Percentiles rank a stretch among this genome's conserved stretches.
These are phyloP conservation scores for Pythium phragmitis DNA, from an alignment of 352 stramenopile genomes.

Conservation along the genomic window DNA sequence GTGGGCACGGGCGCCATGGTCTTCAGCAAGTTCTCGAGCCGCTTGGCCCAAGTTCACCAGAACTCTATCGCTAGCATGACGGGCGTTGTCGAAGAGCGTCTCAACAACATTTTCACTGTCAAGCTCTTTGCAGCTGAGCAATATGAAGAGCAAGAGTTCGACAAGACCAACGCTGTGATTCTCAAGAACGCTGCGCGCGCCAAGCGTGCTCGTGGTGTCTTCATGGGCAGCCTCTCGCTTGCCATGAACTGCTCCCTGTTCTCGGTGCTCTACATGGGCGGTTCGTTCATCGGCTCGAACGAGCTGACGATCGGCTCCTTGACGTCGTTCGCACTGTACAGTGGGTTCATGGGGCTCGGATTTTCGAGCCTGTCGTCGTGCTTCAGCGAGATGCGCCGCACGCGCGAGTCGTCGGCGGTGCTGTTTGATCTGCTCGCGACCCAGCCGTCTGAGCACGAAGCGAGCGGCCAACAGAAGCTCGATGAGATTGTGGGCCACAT, in stretches of 20 bases:
- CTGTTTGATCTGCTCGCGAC: conserved; percentile 66
- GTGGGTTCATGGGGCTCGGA: conserved; percentile 87
- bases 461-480: conserved; percentile 43
- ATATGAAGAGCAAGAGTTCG: conserved; percentile 63
- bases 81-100: conserved; percentile 79
- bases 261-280: conserved; percentile 89
- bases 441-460: conserved; percentile 32
- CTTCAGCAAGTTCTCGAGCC: conserved; percentile 83
- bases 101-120: conserved; percentile 90
- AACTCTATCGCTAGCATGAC: conserved; percentile 76
- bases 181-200: conserved; percentile 64
- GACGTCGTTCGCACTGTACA: conserved; percentile 91
- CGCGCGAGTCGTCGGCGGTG: conserved; percentile 66
- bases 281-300: conserved; percentile 78
- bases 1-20: conserved; percentile 78
- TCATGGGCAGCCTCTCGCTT: conserved; percentile 87
- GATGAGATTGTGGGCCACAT: conserved; percentile 59
- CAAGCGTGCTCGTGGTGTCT: conserved; percentile 83
- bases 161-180: conserved; percentile 64
- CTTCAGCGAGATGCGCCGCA: conserved; percentile 74
- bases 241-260: conserved; percentile 90
- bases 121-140: conserved; percentile 86
- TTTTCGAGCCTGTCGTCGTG: conserved; percentile 88
- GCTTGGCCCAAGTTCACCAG: conserved; percentile 73
- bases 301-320: conserved; percentile 90